Conservation (phyloP, 2,329 filamentous ascomycete species). For the Colletotrichum gloeosporioides region DNA sequence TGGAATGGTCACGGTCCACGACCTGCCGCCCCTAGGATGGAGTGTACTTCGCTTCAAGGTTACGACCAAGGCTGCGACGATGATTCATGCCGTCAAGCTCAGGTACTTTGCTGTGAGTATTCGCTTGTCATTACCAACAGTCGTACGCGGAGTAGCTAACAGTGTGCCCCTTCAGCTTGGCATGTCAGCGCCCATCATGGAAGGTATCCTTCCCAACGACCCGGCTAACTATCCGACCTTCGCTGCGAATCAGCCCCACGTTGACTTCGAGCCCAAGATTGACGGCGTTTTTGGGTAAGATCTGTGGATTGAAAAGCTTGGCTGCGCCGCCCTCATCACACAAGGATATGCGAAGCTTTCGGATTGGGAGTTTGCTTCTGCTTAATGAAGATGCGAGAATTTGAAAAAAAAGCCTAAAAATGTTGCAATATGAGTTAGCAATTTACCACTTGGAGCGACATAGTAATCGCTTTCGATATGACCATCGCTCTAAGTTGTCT, state of each 20-base stretch:
- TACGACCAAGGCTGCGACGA: not conserved
- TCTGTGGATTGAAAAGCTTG: too few relatives aligned
- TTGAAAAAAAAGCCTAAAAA: too few relatives aligned
- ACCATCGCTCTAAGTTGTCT: too few relatives aligned
- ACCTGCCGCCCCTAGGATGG: conserved; percentile 12
- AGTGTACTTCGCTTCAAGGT: conserved; percentile 13
- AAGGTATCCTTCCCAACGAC: not conserved
- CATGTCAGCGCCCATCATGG: conserved; percentile 16
- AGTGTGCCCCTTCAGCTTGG: not conserved
- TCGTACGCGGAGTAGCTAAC: not conserved
- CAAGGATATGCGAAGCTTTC: too few relatives aligned
- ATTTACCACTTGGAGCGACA: too few relatives aligned
- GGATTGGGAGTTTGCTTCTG: too few relatives aligned
- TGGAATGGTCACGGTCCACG: not conserved
- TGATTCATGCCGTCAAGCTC: conserved; percentile 19
- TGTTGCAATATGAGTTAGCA: too few relatives aligned
- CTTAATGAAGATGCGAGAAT: too few relatives aligned
- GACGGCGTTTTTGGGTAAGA: conserved; percentile 5
- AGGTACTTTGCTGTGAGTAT: conserved; percentile 16
- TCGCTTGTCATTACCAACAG: not conserved
- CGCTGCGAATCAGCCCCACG: not conserved
- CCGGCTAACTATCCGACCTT: not conserved
- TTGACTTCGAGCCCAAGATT: conserved; percentile 7
- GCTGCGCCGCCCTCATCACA: too few relatives aligned
- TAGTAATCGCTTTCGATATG: too few relatives aligned